phyloP scores from a whole-genome alignment of 2,329 filamentous ascomycete species.

The Sporothrix globosa region DNA sequence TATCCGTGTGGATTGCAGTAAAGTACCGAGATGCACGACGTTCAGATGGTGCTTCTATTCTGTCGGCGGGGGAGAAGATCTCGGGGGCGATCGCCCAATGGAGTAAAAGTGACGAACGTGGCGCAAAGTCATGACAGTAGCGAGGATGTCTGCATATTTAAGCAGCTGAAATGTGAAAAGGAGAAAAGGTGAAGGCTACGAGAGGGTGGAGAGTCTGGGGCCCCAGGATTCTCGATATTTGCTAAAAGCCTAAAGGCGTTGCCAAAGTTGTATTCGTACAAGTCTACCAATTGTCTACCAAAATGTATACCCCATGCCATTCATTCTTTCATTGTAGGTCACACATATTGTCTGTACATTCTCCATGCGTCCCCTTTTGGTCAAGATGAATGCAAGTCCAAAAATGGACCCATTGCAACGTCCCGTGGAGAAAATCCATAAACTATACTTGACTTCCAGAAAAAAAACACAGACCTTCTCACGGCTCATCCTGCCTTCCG shows the following conservation, averaged over 20 bases:
- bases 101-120: background rate
- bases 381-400: background rate
- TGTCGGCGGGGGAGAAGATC: slow-evolving; percentile 4
- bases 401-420: background rate
- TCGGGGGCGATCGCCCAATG: slow-evolving; percentile 3
- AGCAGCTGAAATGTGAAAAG: background rate
- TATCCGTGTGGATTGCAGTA: background rate
- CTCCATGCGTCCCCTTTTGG: background rate
- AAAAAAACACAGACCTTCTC: background rate
- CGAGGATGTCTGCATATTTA: too few species aligned
- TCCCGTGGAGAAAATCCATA: background rate
- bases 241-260: background rate
- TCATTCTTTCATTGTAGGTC: too few species aligned
- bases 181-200: background rate
- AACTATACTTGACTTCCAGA: background rate
- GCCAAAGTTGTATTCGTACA: background rate
- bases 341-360: too few species aligned
- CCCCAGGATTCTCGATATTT: background rate
- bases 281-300: too few species aligned
- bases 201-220: background rate
- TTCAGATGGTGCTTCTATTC: background rate
- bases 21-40: background rate
- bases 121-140: background rate
- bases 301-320: too few species aligned
- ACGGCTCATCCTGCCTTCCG: slow-evolving; percentile 7